Evolutionary conservation across 768 basidiomycete genomes (phyloP).

Genomic region (Hygrocybe coccinea): DNA sequence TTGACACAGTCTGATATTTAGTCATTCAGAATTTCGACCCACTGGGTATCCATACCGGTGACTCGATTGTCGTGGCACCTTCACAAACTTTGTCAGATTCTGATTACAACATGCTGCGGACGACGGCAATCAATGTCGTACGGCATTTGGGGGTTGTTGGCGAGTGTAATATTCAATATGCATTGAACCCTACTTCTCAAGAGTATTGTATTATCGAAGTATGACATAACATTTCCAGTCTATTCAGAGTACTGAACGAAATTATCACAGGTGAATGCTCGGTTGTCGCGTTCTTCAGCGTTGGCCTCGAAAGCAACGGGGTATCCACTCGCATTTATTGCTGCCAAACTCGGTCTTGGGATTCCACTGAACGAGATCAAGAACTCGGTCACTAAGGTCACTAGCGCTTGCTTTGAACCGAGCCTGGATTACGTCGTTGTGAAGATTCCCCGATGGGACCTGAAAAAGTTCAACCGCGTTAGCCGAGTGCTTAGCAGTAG

Average conservation of each 20-base stretch:
- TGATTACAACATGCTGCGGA: constrained; percentile 99
- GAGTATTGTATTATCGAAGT: constrained; percentile 99
- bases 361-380: constrained; percentile 97
- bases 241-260: constrained; percentile 5
- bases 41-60: constrained; percentile 95
- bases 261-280: constrained; percentile 72
- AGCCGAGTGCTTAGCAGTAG: constrained; percentile 85
- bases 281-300: constrained; percentile 94
- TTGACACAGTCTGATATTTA: background rate
- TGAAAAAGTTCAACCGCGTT: constrained; percentile 96
- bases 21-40: constrained; percentile 89
- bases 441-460: constrained; percentile 98
- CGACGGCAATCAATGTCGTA: constrained; percentile 96
- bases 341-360: constrained; percentile 94
- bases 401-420: constrained; percentile 96
- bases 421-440: constrained; percentile 96
- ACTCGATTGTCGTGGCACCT: constrained; percentile 96
- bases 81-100: constrained; percentile 97
- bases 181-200: constrained; percentile 88
- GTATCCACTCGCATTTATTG: constrained; percentile 96
- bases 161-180: constrained; percentile 99
- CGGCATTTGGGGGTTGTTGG: constrained; percentile 97
- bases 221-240: constrained; percentile 5
- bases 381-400: constrained; percentile 95
- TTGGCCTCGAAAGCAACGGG: constrained; percentile 98